Evolutionary conservation across 176 grass and related monocot genomes (phyloP), one percentile per base, ranked within the genome.

Genomic region (Echinochloa phyllopogon): DNA sequence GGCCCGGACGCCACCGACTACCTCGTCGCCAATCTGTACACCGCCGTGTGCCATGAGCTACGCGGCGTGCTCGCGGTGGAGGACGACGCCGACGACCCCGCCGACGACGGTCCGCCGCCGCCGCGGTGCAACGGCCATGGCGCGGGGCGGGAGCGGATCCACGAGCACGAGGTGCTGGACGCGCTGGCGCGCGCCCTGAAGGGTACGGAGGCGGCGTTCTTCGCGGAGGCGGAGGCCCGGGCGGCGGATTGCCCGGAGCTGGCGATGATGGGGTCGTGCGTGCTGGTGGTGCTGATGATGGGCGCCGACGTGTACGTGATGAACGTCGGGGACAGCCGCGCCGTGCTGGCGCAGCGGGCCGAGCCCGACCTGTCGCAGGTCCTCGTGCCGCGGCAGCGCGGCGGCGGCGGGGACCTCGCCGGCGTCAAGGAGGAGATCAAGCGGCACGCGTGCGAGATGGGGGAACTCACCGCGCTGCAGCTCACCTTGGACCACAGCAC

Each of bases 311-410:
- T 98, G 14, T 98, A 94, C 87, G 44, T 87, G 14, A 98, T 98
- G 96, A 98, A 93, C 77, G 96, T 98, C 14, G 96, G 96, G 4
- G 96, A 98, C 64, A 98, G 96, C 88, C 96, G 96, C 59, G 96
- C 93, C 18, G 93, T 98, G 33, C 83, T 98, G 21, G 96, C 89
- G 59, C 89, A 88, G 68, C 88, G 80, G 27, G 76, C 76, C 7
- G 90, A 94, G 82, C 82, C 95, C 3, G 92, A 94, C 80, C 80
- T 94, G 10, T 88, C 87, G 13, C 45, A 64, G 2, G 51, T 92
- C 38, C 44, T 97, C 10, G 24, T 16, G 20, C 76, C 45, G 24
- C 40, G 18, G 13, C 27, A 16, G 18, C 1, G 23, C 15, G 74
- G n/a, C 69, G 65, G n/a, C n/a, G 72, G 5, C 2, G 48, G 38